Evolutionary conservation across 2,329 filamentous ascomycete species (phyloP).

Genomic region (Neonectria punicea): DNA sequence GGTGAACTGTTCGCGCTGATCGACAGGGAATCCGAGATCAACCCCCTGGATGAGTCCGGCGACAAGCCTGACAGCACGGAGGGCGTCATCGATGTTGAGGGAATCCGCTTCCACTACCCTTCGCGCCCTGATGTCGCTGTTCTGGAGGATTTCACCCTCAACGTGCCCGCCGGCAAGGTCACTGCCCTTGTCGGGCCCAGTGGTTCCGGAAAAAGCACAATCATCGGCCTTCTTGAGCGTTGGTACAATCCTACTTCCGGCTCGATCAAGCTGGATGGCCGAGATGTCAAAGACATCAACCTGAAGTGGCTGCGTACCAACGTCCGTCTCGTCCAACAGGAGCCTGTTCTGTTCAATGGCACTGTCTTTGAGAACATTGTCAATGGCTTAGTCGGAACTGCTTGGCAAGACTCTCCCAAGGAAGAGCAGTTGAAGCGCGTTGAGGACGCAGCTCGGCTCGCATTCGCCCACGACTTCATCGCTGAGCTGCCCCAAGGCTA

Average conservation of each 20-base stretch:
- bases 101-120: background rate
- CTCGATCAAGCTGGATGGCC: slow-evolving; percentile 47
- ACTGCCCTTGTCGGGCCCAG: slow-evolving; percentile 33
- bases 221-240: slow-evolving; percentile 50
- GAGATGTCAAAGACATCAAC: slow-evolving; percentile 43
- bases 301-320: slow-evolving; percentile 49
- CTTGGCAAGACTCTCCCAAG: slow-evolving; percentile 47
- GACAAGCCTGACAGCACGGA: background rate
- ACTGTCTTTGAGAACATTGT: slow-evolving; percentile 59
- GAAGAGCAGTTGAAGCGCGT: slow-evolving; percentile 56
- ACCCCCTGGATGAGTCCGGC: background rate
- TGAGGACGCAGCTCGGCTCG: slow-evolving; percentile 55
- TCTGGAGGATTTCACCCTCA: background rate
- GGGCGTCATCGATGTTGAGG: background rate
- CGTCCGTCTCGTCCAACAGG: slow-evolving; percentile 46
- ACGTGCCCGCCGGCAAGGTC: background rate
- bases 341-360: slow-evolving; percentile 19
- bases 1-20: slow-evolving; percentile 22
- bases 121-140: background rate
- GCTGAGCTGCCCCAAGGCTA: slow-evolving; percentile 54
- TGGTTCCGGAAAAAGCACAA: slow-evolving; percentile 51
- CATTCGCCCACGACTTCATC: slow-evolving; percentile 62
- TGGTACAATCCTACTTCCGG: slow-evolving; percentile 48
- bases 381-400: slow-evolving; percentile 56
- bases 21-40: background rate